Conservation (phyloP, 345 rosid genomes). For the Salix dunnii region DNA sequence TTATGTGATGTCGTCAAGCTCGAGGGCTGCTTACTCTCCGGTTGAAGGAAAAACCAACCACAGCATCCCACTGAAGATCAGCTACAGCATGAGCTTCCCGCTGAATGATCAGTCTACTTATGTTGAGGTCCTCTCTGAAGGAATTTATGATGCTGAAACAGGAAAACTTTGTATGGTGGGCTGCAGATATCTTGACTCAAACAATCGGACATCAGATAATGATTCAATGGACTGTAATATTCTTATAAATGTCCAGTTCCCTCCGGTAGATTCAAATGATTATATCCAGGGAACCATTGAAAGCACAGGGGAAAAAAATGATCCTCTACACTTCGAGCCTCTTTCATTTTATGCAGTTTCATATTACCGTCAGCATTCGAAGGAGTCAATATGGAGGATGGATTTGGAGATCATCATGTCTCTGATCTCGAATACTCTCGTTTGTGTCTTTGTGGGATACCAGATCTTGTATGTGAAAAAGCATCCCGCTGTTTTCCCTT, state of each 20-base stretch:
- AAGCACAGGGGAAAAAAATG: neutral
- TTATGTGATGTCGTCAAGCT: neutral
- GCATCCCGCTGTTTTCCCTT: constrained; percentile 7
- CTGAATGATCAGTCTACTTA: constrained; percentile 10
- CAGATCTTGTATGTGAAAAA: constrained; percentile 24
- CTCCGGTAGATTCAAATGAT: constrained; percentile 18
- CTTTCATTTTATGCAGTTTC: constrained; percentile 13
- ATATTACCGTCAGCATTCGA: neutral
- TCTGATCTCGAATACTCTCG: constrained; percentile 16
- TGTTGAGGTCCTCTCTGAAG: constrained; percentile 27
- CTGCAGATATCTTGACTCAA: constrained; percentile 4
- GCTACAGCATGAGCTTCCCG: constrained; percentile 33
- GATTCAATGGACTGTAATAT: constrained; percentile 18
- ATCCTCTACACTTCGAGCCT: constrained; percentile 8
- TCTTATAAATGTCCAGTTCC: constrained; percentile 15
- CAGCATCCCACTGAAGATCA: constrained; percentile 20
- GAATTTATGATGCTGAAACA: constrained; percentile 27
- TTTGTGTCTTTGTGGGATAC: constrained; percentile 17
- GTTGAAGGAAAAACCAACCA: neutral
- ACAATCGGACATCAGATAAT: neutral
- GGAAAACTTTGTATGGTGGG: constrained; percentile 30
- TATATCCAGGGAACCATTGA: constrained; percentile 9
- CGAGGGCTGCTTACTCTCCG: neutral
- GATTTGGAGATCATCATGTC: constrained; percentile 22
- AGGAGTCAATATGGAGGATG: constrained; percentile 19